These are phyloP conservation scores for Acidiella bohemica DNA, from an alignment of 495 filamentous ascomycete genomes.

Conservation along the genomic window DNA sequence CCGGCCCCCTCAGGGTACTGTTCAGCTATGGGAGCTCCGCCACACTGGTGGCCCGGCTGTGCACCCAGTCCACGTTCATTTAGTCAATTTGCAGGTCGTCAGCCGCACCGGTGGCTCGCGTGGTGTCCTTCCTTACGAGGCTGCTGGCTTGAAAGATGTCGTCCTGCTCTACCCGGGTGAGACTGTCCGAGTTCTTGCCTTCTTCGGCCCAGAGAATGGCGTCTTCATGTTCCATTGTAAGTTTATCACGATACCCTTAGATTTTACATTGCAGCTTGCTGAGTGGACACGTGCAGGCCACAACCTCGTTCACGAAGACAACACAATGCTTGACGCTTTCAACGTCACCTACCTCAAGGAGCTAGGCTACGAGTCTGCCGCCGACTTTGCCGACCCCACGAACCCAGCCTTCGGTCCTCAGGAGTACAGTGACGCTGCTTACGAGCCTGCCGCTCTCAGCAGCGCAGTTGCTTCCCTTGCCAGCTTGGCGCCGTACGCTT, in stretches of 20 bases:
- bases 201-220: slow-evolving; percentile 18
- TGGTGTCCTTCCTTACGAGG: slow-evolving; percentile 37
- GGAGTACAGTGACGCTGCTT: slow-evolving; percentile 9
- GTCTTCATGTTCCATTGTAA: slow-evolving; percentile 18
- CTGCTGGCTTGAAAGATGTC: slow-evolving; percentile 38
- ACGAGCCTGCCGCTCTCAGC: slow-evolving; percentile 3
- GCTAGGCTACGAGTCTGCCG: slow-evolving; percentile 8
- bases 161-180: slow-evolving; percentile 37
- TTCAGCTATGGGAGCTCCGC: slow-evolving; percentile 40
- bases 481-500: slow-evolving; percentile 5
- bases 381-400: slow-evolving; percentile 13
- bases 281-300: slow-evolving; percentile 32
- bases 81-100: slow-evolving; percentile 44
- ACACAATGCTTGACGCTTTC: slow-evolving; percentile 51
- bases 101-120: slow-evolving; percentile 31
- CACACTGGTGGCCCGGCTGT: slow-evolving; percentile 36
- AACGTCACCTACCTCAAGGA: slow-evolving; percentile 32
- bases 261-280: not conserved
- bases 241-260: not conserved
- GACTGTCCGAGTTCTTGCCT: slow-evolving; percentile 27
- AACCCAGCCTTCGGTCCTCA: slow-evolving; percentile 8
- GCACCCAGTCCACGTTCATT: slow-evolving; percentile 46
- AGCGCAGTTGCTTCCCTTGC: slow-evolving; percentile 9
- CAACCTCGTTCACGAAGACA: slow-evolving; percentile 45
- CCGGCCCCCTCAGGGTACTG: slow-evolving; percentile 33